Percentiles rank a stretch among this genome's conserved stretches.
These are phyloP conservation scores for Spathaspora passalidarum DNA, from an alignment of 805 yeast genomes.

Conservation along the genomic window DNA sequence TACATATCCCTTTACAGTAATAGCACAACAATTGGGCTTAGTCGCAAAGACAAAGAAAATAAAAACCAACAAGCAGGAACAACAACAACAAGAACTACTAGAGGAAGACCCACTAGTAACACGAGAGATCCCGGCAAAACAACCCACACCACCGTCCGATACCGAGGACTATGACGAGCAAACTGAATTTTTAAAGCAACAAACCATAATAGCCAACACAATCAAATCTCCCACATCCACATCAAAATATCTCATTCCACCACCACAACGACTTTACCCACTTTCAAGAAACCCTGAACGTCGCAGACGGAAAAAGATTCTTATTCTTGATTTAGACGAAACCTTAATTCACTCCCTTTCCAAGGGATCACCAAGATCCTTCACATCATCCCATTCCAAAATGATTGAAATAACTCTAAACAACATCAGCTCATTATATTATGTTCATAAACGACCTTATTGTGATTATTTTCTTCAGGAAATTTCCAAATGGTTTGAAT, in stretches of 20 bases:
- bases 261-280: conserved; percentile 44
- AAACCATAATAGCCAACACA: conserved; percentile 36
- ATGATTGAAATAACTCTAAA: conserved; percentile 78
- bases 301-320: conserved; percentile 51
- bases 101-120: conserved; percentile 7
- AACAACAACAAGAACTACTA: not conserved
- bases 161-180: conserved; percentile 21
- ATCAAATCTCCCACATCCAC: conserved; percentile 41
- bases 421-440: conserved; percentile 75
- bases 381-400: conserved; percentile 40
- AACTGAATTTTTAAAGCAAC: conserved; percentile 37
- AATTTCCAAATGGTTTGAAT: conserved; percentile 81
- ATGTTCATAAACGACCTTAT: conserved; percentile 87
- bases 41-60: not conserved
- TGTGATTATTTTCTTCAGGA: conserved; percentile 81
- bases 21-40: conserved; percentile 7
- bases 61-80: not conserved
- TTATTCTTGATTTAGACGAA: conserved; percentile 89
- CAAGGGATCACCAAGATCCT: conserved; percentile 51
- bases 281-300: conserved; percentile 37
- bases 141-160: conserved; percentile 1
- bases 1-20: conserved; percentile 50
- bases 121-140: not conserved
- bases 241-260: conserved; percentile 43
- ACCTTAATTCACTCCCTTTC: conserved; percentile 90